Percentiles rank a stretch among this genome's conserved stretches.
Conservation (phyloP, 257 asterid species). For the Salvia miltiorrhiza region DNA sequence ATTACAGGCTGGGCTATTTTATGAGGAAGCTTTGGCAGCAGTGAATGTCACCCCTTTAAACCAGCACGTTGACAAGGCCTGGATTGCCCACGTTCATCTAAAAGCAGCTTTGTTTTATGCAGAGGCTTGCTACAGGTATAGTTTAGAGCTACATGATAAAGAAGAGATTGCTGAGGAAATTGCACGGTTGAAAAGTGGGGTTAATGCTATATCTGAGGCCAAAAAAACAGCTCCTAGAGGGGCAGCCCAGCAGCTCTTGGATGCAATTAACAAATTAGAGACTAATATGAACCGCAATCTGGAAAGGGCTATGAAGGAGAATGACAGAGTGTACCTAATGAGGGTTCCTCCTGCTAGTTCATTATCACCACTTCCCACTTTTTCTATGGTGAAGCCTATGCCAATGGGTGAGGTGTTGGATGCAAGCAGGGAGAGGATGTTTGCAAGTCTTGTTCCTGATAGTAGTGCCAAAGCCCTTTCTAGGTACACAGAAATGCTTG, state of each 20-base stretch:
- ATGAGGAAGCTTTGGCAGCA: conserved; percentile 91
- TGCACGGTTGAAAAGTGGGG: conserved; percentile 90
- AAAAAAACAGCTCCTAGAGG: conserved; percentile 81
- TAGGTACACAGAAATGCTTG: conserved; percentile 96
- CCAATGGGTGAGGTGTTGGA: conserved; percentile 88
- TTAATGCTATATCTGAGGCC: conserved; percentile 62
- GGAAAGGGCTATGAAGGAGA: conserved; percentile 93
- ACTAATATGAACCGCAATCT: conserved; percentile 59
- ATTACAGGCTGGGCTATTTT: conserved; percentile 76
- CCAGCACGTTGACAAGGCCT: conserved; percentile 89
- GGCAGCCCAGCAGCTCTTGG: conserved; percentile 83
- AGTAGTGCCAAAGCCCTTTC: conserved; percentile 93
- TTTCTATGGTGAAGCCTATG: conserved; percentile 92
- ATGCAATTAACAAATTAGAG: conserved; percentile 74
- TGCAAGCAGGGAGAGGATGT: conserved; percentile 85
- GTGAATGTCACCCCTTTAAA: conserved; percentile 65
- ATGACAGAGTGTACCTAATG: conserved; percentile 93
- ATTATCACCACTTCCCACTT: conserved; percentile 75
- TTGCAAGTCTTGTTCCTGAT: conserved; percentile 94
- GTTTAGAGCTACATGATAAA: conserved; percentile 90
- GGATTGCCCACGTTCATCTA: conserved; percentile 89
- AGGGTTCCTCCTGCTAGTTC: conserved; percentile 89
- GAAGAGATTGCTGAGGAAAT: conserved; percentile 98
- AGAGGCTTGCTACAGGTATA: conserved; percentile 89
- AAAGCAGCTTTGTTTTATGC: conserved; percentile 91